Evolutionary conservation across 1,139 yeast species (phyloP), one percentile per base, ranked within the genome.

Genomic region (Suhomyces yuchorum): DNA sequence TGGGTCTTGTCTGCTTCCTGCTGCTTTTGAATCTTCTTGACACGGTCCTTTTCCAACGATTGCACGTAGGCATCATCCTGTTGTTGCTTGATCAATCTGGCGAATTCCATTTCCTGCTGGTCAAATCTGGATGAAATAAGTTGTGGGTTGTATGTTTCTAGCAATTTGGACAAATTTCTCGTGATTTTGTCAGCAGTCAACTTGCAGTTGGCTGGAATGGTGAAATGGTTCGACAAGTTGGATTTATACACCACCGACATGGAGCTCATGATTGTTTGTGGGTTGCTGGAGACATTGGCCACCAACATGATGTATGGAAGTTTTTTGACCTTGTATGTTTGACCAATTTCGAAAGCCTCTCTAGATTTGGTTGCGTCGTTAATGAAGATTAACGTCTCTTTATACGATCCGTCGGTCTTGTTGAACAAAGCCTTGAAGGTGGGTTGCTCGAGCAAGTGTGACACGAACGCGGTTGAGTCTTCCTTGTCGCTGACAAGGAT

Each of bases 31-130:
- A 55, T 42, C 49, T 71, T 73, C 56, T 74, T 75, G 17, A 64
- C 46, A 42, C 64, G 64, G 58, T 81, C 86, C 35, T 65, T 68
- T 38, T 75, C 68, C 24, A 82, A 63, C 0, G 84, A 80, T 55
- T 73, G 73, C 43, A 69, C 61, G 55, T 80, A 82, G 2, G 85
- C 86, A 43, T 71, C 76, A 55, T 82, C 85, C 57, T 82, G 87
- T 55, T 78, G 78, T 54, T 78, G 77, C 56, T 82, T 78, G 36
- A 82, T 60, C 24, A 73, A 41, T 43, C 86, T 63, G 36, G 84
- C 70, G 42, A 72, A 60, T 50, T 81, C 83, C 41, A 78, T 72
- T 54, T 80, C 84, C 54, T 75, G 78, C 55, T 75, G 76, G 59
- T 81, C 86, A 41, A 68, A 68, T 41, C 81, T 62, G 36, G 78